phyloP scores from a whole-genome alignment of 2,329 filamentous ascomycete species.

The Trichoderma arundinaceum region DNA sequence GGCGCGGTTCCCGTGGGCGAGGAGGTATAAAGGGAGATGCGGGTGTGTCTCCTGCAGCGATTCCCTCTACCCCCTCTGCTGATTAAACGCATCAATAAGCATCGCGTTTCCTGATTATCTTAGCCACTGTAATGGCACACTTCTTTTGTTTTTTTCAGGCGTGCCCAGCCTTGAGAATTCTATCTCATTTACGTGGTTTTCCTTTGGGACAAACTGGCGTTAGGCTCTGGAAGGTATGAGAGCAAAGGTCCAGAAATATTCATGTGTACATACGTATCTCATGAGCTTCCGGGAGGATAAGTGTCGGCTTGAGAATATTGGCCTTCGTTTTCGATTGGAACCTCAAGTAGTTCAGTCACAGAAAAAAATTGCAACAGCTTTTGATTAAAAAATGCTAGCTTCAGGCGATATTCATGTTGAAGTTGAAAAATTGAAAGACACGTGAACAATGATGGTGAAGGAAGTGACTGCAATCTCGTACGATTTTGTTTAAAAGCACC shows the following conservation, averaged over 20 bases:
- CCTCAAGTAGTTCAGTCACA: constrained; percentile 38
- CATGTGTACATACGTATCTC: constrained; percentile 43
- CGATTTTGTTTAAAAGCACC: background rate
- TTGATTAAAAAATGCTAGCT: background rate
- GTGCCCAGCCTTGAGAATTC: constrained; percentile 18
- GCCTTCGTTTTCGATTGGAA: constrained; percentile 43
- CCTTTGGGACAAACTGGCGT: constrained; percentile 34
- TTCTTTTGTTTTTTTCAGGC: constrained; percentile 30
- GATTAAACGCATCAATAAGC: constrained; percentile 39
- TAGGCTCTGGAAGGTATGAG: constrained; percentile 35
- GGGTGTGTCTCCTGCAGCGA: constrained; percentile 58
- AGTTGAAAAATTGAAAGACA: background rate
- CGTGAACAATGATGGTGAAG: background rate
- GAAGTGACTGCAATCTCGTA: background rate
- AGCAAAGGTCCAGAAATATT: constrained; percentile 31
- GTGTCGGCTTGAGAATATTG: constrained; percentile 41
- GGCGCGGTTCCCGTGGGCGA: constrained; percentile 61
- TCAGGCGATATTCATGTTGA: background rate
- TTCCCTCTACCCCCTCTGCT: constrained; percentile 56
- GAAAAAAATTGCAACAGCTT: constrained; percentile 12
- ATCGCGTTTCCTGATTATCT: constrained; percentile 14
- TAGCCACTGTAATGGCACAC: constrained; percentile 10
- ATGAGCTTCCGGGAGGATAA: constrained; percentile 44
- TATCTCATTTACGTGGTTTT: constrained; percentile 25
- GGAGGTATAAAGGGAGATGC: constrained; percentile 66